Evolutionary conservation across 1,284 basidiomycete genomes (phyloP).

Genomic region (Pseudozyma sp.): DNA sequence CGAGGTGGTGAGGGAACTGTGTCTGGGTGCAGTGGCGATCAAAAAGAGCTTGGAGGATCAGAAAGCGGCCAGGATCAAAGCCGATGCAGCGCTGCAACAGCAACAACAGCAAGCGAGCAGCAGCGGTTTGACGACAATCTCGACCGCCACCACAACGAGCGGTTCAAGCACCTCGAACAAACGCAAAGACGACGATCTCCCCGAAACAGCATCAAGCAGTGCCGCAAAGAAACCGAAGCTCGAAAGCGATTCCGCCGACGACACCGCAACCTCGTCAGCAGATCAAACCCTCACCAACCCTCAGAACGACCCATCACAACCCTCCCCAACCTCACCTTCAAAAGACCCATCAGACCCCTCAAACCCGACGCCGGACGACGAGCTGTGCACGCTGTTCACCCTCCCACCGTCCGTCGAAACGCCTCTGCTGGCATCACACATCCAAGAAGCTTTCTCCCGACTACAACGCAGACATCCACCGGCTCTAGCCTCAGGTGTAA

Average conservation of each 20-base stretch:
- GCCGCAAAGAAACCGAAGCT: conserved; percentile 15
- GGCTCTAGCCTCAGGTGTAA: conserved; percentile 41
- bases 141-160: not conserved
- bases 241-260: conserved; percentile 4
- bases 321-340: not conserved
- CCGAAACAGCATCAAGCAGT: not conserved
- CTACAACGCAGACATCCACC: conserved; percentile 54
- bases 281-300: conserved; percentile 5
- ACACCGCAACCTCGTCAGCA: not conserved
- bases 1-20: conserved; percentile 93
- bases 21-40: conserved; percentile 72
- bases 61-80: conserved; percentile 12
- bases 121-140: not conserved
- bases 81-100: conserved; percentile 16
- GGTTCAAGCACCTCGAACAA: not conserved
- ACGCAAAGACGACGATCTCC: conserved; percentile 9
- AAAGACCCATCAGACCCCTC: not conserved
- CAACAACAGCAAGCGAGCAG: conserved; percentile 2
- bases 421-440: conserved; percentile 58
- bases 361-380: conserved; percentile 15
- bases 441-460: conserved; percentile 64
- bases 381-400: conserved; percentile 56
- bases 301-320: not conserved
- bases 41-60: conserved; percentile 57
- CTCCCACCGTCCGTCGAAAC: conserved; percentile 45